Conservation (phyloP, 495 filamentous ascomycete species). For the Aspergillus diversus region DNA sequence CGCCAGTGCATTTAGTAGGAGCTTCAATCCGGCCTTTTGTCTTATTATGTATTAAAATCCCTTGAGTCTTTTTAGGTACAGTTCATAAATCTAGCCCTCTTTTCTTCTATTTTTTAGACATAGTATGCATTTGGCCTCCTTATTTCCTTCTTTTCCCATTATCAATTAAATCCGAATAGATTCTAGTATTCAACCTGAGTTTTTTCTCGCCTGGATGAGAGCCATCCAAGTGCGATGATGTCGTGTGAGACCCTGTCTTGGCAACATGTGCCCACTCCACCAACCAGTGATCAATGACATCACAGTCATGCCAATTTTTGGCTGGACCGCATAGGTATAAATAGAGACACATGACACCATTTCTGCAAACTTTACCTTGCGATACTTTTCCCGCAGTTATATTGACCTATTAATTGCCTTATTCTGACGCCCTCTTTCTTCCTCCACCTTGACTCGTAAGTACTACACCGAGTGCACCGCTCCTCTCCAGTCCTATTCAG, state of each 20-base stretch:
- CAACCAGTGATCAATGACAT: constrained; percentile 13
- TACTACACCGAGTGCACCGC: not conserved
- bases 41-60: constrained; percentile 54
- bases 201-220: not conserved
- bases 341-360: constrained; percentile 16
- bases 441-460: not conserved
- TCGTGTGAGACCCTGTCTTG: not conserved
- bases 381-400: not conserved
- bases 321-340: constrained; percentile 7
- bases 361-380: constrained; percentile 3
- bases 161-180: not conserved
- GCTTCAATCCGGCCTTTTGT: constrained; percentile 25
- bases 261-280: constrained; percentile 14
- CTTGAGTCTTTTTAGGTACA: constrained; percentile 33
- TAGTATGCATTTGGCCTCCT: no score
- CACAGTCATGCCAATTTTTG: constrained; percentile 16
- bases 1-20: constrained; percentile 26
- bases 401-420: not conserved
- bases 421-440: not conserved
- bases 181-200: no score
- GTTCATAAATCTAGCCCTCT: constrained; percentile 42
- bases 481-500: not conserved
- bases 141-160: no score
- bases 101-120: constrained; percentile 26
- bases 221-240: not conserved